Evolutionary conservation across 805 yeast species (phyloP).

Genomic region (Nakazawaea molendinolei): DNA sequence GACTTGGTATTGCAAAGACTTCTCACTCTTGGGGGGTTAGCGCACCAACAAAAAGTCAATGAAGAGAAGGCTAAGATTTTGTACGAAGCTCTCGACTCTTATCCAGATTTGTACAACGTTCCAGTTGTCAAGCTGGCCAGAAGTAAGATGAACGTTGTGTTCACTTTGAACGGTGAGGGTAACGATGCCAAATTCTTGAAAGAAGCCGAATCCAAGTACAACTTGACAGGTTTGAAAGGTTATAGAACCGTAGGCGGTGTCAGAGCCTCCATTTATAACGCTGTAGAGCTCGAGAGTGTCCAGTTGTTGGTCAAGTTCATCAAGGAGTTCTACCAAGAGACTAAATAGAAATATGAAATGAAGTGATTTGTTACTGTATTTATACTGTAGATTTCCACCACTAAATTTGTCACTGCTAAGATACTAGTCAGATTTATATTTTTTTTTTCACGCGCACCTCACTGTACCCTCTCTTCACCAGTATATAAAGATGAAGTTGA

Average conservation of each 20-base stretch:
- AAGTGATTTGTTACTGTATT: no score
- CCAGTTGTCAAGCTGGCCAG: slow-evolving; percentile 63
- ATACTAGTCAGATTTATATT: no score
- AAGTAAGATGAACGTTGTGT: slow-evolving; percentile 90
- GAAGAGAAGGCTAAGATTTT: slow-evolving; percentile 54
- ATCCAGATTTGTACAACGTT: slow-evolving; percentile 56
- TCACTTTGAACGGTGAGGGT: slow-evolving; percentile 58
- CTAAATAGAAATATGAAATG: slow-evolving; percentile 19
- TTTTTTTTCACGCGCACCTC: no score
- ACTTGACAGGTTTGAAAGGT: slow-evolving; percentile 81
- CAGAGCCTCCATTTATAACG: slow-evolving; percentile 89
- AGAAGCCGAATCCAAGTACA: slow-evolving; percentile 47
- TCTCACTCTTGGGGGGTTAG: slow-evolving; percentile 66
- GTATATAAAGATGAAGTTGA: slow-evolving; percentile 16
- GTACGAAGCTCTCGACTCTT: slow-evolving; percentile 59
- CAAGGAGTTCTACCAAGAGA: slow-evolving; percentile 47
- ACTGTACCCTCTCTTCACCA: no score
- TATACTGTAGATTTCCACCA: no score
- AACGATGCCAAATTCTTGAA: slow-evolving; percentile 65
- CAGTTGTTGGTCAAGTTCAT: slow-evolving; percentile 50
- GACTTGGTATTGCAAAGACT: slow-evolving; percentile 68
- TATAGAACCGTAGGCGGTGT: slow-evolving; percentile 97
- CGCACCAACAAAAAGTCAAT: slow-evolving; percentile 50
- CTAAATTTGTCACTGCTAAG: no score
- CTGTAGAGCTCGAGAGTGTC: slow-evolving; percentile 61